A percentile compares a stretch with the other conserved stretches of the same genome.
Evolutionary conservation across 345 rosid species (phyloP).

Genomic region (Litchi chinensis): DNA sequence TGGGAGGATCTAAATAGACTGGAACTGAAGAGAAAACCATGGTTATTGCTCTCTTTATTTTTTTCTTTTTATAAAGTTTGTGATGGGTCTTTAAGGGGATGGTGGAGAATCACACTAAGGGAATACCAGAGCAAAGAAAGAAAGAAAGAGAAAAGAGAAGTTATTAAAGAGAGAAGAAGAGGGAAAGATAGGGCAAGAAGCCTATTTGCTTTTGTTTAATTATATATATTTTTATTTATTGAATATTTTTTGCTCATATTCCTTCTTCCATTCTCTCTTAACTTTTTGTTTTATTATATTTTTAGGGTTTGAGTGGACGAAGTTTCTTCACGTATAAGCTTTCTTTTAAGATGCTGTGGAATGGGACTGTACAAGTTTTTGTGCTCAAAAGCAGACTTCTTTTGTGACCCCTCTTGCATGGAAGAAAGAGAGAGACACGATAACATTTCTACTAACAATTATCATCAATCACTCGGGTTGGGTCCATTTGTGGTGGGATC

Average conservation of each 20-base stretch:
- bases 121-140: constrained; percentile 51
- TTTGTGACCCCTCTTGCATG: constrained; percentile 36
- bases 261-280: constrained; percentile 35
- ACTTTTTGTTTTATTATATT: constrained; percentile 52
- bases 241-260: constrained; percentile 9
- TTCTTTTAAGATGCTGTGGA: constrained; percentile 38
- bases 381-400: constrained; percentile 33
- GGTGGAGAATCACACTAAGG: constrained; percentile 71
- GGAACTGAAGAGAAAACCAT: constrained; percentile 77
- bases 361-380: constrained; percentile 18
- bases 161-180: constrained; percentile 29
- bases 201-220: constrained; percentile 18
- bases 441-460: not conserved
- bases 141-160: constrained; percentile 43
- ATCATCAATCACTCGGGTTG: constrained; percentile 11
- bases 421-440: constrained; percentile 21
- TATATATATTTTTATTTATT: not conserved
- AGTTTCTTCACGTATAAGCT: constrained; percentile 60
- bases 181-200: constrained; percentile 30
- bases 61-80: constrained; percentile 58
- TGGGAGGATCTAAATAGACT: constrained; percentile 63
- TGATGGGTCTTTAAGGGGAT: constrained; percentile 55
- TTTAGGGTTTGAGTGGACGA: constrained; percentile 72
- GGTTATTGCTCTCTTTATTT: constrained; percentile 36
- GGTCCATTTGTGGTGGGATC: constrained; percentile 41